A percentile compares a stretch with the other conserved stretches of the same genome.
phyloP scores from a whole-genome alignment of 306 rosid species.

The Elaeagnus macrophylla region DNA sequence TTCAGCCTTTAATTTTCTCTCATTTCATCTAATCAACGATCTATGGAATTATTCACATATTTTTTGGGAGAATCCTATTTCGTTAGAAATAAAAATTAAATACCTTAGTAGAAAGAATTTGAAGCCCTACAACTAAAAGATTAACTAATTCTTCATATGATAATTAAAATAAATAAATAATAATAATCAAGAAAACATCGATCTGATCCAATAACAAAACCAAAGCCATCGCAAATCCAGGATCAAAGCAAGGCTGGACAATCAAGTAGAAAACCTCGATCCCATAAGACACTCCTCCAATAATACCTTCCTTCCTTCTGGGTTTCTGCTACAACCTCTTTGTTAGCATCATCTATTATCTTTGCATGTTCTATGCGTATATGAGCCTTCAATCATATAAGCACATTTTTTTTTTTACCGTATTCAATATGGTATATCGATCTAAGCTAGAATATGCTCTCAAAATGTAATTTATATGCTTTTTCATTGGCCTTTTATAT shows the following conservation, averaged over 20 bases:
- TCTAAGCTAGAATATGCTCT: conserved; percentile 32
- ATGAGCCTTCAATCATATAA: conserved; percentile 58
- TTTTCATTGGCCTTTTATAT: no score
- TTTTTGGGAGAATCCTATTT: no score
- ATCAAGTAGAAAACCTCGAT: conserved; percentile 55
- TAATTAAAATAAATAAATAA: not conserved
- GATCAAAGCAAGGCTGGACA: conserved; percentile 53
- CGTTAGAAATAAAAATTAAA: no score
- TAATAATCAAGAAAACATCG: conserved; percentile 39
- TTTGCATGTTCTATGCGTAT: conserved; percentile 49
- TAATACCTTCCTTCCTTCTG: conserved; percentile 48
- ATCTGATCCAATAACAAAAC: conserved; percentile 67
- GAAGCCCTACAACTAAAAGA: not conserved
- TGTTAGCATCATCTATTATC: conserved; percentile 47
- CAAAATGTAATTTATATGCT: conserved; percentile 30
- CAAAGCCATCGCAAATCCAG: conserved; percentile 72
- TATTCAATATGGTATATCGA: conserved; percentile 26
- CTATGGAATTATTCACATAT: no score
- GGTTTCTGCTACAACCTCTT: conserved; percentile 62
- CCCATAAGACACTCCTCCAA: conserved; percentile 58
- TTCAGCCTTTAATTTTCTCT: no score
- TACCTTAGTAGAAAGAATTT: no score
- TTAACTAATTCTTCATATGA: not conserved
- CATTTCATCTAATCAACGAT: no score
- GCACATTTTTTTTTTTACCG: conserved; percentile 24